Base-by-base conservation (phyloP, 2,329 filamentous ascomycete species). In the Chaetomiaceae sp. region DNA sequence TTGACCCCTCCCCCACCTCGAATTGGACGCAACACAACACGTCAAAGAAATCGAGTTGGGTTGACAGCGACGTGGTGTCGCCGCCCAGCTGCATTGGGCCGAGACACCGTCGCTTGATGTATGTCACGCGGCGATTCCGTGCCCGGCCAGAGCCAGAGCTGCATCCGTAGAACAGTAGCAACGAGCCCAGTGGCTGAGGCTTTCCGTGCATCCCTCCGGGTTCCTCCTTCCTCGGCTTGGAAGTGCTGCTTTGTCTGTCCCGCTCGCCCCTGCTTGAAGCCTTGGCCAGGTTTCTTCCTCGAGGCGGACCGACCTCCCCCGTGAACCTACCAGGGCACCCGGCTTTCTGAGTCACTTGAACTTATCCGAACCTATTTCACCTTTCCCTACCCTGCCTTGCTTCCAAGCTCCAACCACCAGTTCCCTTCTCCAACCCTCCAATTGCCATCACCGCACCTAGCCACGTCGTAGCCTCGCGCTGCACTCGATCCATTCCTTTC, bases 1-100 rank as follows among this genome's bases (percentile, higher is more conserved):
- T 42, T 45, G 42, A 41, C 51, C 51, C 51, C 51, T 51, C 51
- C 51, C 51, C 51, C 51, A 46, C 51, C 42, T 47, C 42, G 12
- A 9, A 15, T n/a, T n/a, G n/a, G n/a, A n/a, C n/a, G 14, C 30
- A 19, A 24, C 39, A 27, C 40, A 42, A 35, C 34, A 14, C 19
- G 42, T 45, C 22, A 14, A 43, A 6, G 22, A 24, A 24, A 24
- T 24, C 9, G n/a, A n/a, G 22, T 36, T 26, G 38, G 44, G 18
- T 30, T 38, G 26, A 15, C 43, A 36, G 19, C 24, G 18, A n/a
- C 26, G 27, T 7, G 26, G 4, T 33, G 22, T 24, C 22, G 22
- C 22, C 22, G 22, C 9, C n/a, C 9, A 24, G 22, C 22, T 24
- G 5, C 22, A 6, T 9, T 24, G 22, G 22, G 5, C 22, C 22